A percentile compares a stretch with the other conserved stretches of the same genome.
Evolutionary conservation across 2,329 filamentous ascomycete genomes (phyloP).

Genomic region (Exophiala bonariae): DNA sequence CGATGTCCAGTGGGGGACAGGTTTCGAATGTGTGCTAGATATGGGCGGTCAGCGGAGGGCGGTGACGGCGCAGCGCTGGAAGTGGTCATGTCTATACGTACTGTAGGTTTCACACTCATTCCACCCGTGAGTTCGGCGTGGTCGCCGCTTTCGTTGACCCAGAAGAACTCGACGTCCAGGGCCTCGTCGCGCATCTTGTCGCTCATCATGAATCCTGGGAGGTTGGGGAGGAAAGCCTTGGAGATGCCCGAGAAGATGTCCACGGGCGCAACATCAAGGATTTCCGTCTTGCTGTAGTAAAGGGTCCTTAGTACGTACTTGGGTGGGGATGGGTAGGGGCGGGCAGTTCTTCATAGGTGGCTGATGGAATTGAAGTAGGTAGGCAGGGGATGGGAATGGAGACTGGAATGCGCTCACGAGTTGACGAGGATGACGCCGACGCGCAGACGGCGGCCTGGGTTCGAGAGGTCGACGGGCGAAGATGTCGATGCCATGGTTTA

Average conservation of each 20-base stretch:
- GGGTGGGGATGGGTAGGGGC: background rate
- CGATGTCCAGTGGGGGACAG: conserved; percentile 24
- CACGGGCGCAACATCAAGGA: conserved; percentile 34
- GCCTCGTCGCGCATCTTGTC: conserved; percentile 9
- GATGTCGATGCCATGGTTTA: too few relatives aligned
- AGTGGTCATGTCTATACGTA: too few relatives aligned
- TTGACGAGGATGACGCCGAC: conserved; percentile 15
- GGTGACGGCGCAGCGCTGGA: too few relatives aligned
- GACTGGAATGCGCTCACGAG: conserved; percentile 3
- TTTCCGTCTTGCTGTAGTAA: conserved; percentile 22
- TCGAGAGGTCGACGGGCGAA: too few relatives aligned
- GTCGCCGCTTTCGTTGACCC: conserved; percentile 31
- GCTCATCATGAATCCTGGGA: conserved; percentile 10
- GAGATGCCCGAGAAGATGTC: conserved; percentile 31
- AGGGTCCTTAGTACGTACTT: background rate
- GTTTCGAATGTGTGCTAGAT: conserved; percentile 19
- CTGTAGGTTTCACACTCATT: conserved; percentile 10
- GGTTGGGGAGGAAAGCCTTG: conserved; percentile 22
- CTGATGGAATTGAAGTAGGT: too few relatives aligned
- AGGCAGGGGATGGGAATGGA: too few relatives aligned
- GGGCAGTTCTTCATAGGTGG: conserved; percentile 1
- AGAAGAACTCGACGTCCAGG: conserved; percentile 33
- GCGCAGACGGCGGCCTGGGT: too few relatives aligned
- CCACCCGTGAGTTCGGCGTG: conserved; percentile 14
- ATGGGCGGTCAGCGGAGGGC: too few relatives aligned